Percentiles rank a stretch among this genome's conserved stretches.
These are phyloP conservation scores for Cymbopogon flexuosus DNA, from an alignment of 202 grass and related monocot species.

Conservation along the genomic window DNA sequence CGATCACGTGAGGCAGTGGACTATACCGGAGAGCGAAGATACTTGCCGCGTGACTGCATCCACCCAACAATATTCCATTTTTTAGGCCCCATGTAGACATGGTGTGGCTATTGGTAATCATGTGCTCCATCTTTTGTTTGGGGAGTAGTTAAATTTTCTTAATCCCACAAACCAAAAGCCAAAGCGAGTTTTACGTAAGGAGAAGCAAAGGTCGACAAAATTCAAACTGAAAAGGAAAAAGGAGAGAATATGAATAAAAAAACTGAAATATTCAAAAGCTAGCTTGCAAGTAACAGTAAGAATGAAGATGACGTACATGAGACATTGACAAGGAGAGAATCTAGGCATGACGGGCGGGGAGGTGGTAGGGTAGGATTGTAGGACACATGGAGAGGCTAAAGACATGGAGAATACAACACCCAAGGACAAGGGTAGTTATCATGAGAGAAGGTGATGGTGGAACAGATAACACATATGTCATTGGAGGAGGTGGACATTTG, in stretches of 20 bases:
- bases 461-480: constrained; percentile 37
- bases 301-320: constrained; percentile 24
- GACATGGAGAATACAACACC: constrained; percentile 36
- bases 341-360: constrained; percentile 41
- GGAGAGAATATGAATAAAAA: constrained; percentile 15
- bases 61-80: constrained; percentile 33
- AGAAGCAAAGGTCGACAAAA: constrained; percentile 39
- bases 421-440: constrained; percentile 36
- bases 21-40: constrained; percentile 36
- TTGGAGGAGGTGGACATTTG: constrained; percentile 28
- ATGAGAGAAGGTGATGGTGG: constrained; percentile 62
- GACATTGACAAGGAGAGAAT: constrained; percentile 37
- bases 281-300: constrained; percentile 26
- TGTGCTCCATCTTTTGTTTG: constrained; percentile 27
- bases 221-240: constrained; percentile 37
- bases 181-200: constrained; percentile 23
- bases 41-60: constrained; percentile 38
- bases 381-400: constrained; percentile 46
- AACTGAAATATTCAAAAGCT: constrained; percentile 36
- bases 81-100: constrained; percentile 32
- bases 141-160: constrained; percentile 1
- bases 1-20: constrained; percentile 46
- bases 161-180: constrained; percentile 5
- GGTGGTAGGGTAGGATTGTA: constrained; percentile 22
- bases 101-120: constrained; percentile 36